A percentile compares a stretch with the other conserved stretches of the same genome.
phyloP scores from a whole-genome alignment of 305 asterid species.

The Fraxinus latifolia region DNA sequence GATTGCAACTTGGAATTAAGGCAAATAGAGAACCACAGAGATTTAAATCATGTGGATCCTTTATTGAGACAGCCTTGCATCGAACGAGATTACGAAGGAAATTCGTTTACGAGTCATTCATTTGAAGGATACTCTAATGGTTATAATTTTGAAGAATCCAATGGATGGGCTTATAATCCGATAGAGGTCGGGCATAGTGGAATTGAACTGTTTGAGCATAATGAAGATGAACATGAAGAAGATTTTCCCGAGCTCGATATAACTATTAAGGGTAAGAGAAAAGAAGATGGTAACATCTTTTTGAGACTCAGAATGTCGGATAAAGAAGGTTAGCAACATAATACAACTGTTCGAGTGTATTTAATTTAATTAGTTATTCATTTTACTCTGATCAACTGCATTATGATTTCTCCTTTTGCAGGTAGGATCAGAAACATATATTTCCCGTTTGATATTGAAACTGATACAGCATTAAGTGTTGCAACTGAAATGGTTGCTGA shows the following conservation, averaged over 20 bases:
- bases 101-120: neutral
- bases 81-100: conserved; percentile 43
- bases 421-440: conserved; percentile 78
- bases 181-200: neutral
- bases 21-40: conserved; percentile 41
- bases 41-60: conserved; percentile 42
- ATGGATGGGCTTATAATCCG: neutral
- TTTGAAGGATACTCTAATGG: conserved; percentile 38
- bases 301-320: conserved; percentile 83
- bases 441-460: conserved; percentile 72
- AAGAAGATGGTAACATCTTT: conserved; percentile 64
- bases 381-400: neutral
- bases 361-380: neutral
- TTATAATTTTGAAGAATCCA: conserved; percentile 33
- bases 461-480: conserved; percentile 74
- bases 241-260: conserved; percentile 33
- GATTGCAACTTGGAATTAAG: conserved; percentile 47
- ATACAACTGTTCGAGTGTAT: neutral
- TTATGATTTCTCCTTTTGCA: conserved; percentile 26
- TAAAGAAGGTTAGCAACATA: conserved; percentile 58
- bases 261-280: conserved; percentile 59
- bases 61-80: conserved; percentile 41
- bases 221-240: neutral
- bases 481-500: conserved; percentile 90
- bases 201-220: conserved; percentile 5